Evolutionary conservation across 495 filamentous ascomycete species (phyloP).

Genomic region (Paragyromitra xinjiangensis): DNA sequence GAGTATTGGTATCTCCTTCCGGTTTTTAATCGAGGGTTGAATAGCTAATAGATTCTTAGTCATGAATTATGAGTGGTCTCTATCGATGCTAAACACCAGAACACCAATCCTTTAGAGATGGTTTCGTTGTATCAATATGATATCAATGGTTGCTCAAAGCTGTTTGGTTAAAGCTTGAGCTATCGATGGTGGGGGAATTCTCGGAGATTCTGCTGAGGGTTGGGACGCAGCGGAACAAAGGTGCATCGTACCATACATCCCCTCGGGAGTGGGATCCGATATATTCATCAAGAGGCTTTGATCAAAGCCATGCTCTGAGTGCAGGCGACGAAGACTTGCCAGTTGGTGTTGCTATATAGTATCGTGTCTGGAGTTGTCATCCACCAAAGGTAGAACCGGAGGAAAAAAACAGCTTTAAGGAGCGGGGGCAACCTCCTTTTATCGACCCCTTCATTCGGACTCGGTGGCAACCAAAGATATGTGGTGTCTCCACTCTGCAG

Average conservation of each 20-base stretch:
- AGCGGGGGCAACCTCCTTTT: conserved; percentile 53
- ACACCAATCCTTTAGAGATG: background rate
- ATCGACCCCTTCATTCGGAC: conserved; percentile 47
- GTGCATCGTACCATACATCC: conserved; percentile 6
- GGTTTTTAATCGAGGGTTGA: background rate
- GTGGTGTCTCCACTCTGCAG: conserved; percentile 48
- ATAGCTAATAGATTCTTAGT: background rate
- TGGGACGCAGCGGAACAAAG: background rate
- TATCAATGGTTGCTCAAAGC: background rate
- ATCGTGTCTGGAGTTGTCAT: conserved; percentile 16
- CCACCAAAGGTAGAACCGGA: conserved; percentile 22
- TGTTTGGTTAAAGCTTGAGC: background rate
- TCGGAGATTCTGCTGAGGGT: conserved; percentile 20
- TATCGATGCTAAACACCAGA: background rate
- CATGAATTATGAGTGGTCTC: background rate
- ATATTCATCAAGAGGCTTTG: conserved; percentile 4
- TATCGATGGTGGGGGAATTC: conserved; percentile 6
- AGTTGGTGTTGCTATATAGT: conserved; percentile 20
- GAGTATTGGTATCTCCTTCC: conserved; percentile 11
- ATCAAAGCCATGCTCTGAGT: conserved; percentile 1
- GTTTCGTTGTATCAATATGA: background rate
- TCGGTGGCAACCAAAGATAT: conserved; percentile 42
- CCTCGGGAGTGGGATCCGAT: background rate
- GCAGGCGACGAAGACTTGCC: background rate
- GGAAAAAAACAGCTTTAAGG: conserved; percentile 15